These are phyloP conservation scores for Alliaria petiolata DNA, from an alignment of 345 rosid genomes.

Conservation along the genomic window DNA sequence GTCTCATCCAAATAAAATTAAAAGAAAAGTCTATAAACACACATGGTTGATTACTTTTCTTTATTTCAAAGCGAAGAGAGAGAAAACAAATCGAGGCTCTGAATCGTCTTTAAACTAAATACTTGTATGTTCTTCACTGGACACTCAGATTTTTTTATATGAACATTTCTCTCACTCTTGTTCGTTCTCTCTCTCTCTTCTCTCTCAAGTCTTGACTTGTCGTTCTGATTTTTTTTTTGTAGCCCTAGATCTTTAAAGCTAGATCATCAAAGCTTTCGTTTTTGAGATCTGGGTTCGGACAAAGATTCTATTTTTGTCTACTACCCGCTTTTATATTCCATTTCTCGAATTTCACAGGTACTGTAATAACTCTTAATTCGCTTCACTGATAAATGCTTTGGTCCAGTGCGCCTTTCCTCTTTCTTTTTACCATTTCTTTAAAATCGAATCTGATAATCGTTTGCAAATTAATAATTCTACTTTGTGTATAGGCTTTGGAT, in stretches of 20 bases:
- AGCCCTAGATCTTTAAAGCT: conserved; percentile 18
- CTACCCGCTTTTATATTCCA: not conserved
- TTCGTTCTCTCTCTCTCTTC: not conserved
- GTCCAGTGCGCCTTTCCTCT: conserved; percentile 9
- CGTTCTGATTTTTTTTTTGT: not conserved
- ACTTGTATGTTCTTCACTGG: conserved; percentile 15
- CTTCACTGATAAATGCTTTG: conserved; percentile 21
- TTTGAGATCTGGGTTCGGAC: conserved; percentile 35
- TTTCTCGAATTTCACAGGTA: conserved; percentile 19
- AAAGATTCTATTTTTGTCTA: conserved; percentile 23
- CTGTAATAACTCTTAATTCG: conserved; percentile 12
- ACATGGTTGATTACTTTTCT: not conserved
- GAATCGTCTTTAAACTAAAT: conserved; percentile 21
- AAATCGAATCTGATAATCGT: not conserved
- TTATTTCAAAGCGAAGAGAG: conserved; percentile 26
- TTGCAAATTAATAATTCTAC: not conserved
- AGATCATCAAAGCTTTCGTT: conserved; percentile 21
- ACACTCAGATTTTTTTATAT: not conserved
- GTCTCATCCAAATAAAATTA: not conserved
- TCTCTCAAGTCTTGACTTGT: not conserved
- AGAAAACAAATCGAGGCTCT: conserved; percentile 35
- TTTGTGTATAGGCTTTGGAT: conserved; percentile 13
- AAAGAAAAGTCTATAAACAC: not conserved
- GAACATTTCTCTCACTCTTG: not conserved
- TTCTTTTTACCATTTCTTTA: not conserved